Evolutionary conservation across 2,329 filamentous ascomycete genomes (phyloP), one percentile per base, ranked within the genome.

Genomic region (Hyphodiscus sp.): DNA sequence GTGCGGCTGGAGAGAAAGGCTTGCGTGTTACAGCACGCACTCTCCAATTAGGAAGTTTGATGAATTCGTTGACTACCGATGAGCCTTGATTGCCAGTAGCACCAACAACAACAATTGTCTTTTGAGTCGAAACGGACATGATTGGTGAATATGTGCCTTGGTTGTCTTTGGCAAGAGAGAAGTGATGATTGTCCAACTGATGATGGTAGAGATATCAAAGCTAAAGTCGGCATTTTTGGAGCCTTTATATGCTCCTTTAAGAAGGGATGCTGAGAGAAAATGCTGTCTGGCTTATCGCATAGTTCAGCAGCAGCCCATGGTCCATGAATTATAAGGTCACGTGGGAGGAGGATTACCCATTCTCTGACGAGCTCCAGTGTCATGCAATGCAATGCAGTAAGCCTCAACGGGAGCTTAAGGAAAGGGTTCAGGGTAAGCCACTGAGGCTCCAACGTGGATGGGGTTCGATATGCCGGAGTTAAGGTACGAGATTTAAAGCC

Each of bases 71-170:
- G 49, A 80, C 75, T 45, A 84, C 72, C 9, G 77, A 79, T 57
- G 78, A 76, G 47, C 82, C 82, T 68, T 86, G 82, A 54, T 77
- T 75, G 54, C 81, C 80, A 18, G 80, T 84, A 44, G 80, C 76
- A 26, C 80, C 80, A 60, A 83, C 77, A 13, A 85, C 72, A 45
- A 76, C 76, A 63, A 83, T 71, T 61, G 78, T 69, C 60, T 76
- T 77, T 62, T 68, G 58, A 23, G 41, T 43, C 6, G 47, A 42
- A 10, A 54, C 45, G 10, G 55, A 29, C 51, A 61, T 63, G 41
- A 42, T 49, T 71, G 71, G 20, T 10, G 41, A 10, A 3, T 68
- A 66, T 72, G 72, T 71, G 66, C 68, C 71, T 30, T 16, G 46
- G 11, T 38, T 15, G 11, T 38, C 5, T 15, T 38, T 15, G 33